phyloP scores from a whole-genome alignment of 1,284 basidiomycete genomes.

The Moesziomyces antarcticus region DNA sequence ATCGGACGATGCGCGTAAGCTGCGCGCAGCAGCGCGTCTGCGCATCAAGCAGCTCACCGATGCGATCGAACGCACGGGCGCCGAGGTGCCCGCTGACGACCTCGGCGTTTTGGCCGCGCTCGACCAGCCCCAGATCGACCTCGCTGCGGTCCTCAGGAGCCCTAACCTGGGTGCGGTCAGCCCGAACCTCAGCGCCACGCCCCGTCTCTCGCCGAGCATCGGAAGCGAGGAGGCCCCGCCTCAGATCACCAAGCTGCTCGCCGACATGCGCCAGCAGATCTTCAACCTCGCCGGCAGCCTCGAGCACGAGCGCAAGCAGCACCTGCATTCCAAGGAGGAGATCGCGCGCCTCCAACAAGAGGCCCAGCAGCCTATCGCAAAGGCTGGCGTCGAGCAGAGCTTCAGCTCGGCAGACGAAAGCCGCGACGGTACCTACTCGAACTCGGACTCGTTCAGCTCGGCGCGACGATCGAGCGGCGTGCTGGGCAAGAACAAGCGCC shows the following conservation, averaged over 20 bases:
- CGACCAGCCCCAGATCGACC: constrained; percentile 43
- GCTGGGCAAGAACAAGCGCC: constrained; percentile 55
- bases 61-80: constrained; percentile 27
- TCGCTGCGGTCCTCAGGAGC: constrained; percentile 36
- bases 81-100: constrained; percentile 41
- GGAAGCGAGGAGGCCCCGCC: constrained; percentile 39
- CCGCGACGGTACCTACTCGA: constrained; percentile 14
- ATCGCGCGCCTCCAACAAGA: constrained; percentile 34
- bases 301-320: constrained; percentile 63
- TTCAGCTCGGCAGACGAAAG: constrained; percentile 26
- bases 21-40: constrained; percentile 38
- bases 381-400: constrained; percentile 13
- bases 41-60: constrained; percentile 54
- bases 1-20: constrained; percentile 51
- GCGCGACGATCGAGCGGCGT: constrained; percentile 28
- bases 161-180: constrained; percentile 47
- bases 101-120: constrained; percentile 31
- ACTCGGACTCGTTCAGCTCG: constrained; percentile 18
- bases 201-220: constrained; percentile 46
- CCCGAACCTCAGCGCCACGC: constrained; percentile 15
- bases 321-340: constrained; percentile 51
- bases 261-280: constrained; percentile 67
- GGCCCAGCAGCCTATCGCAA: constrained; percentile 1
- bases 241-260: constrained; percentile 62
- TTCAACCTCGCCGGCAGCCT: constrained; percentile 64